Base-by-base conservation (phyloP, 345 rosid species). In the Aegle marmelos region DNA sequence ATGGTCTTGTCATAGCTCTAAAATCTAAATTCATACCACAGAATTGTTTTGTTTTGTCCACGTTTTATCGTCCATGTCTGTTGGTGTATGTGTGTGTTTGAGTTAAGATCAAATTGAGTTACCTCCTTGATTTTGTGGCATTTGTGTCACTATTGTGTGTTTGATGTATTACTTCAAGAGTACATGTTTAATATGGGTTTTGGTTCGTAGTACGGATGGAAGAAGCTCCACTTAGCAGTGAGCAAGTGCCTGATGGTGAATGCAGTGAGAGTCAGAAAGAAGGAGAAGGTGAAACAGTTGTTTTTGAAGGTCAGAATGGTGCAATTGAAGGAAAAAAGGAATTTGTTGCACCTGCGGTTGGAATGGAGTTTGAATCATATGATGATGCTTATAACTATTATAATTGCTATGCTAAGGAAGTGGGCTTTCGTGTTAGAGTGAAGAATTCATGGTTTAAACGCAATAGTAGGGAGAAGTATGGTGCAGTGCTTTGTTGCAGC, bases 371-470 rank as follows among this genome's bases (percentile, higher is more conserved):
- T 68, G 95, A 93, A 71, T 83, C 95, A 0, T 91, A 91, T 50
- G 94, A 93, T 61, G 97, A 91, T 83, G 94, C 91, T 14, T 93
- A 93, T 80, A 89, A 90, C 86, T 93, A 91, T 78, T 93, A 93
- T 68, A 93, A 83, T 56, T 91, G 92, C 78, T 91, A 93, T 61
- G 98, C 96, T 48, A 84, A 86, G 57, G 93, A 93, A 84, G 83
- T 81, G 11, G 96, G 98, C 28, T 93, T 93, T 74, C 80, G 93
- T 6, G 93, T 91, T 30, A 83, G 98, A 81, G 96, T 93, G 56
- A 93, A 91, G 86, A 90, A 90, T 77, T 93, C 97, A 2, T 91
- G 97, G 97, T 90, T 90, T 76, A 90, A 92, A 82, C 84, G 97
- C n/a, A 91, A 89, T 76, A 89, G 95, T 67, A 86, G 84, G 66